A percentile compares a stretch with the other conserved stretches of the same genome.
Conservation (phyloP, 129 eudicot genomes). For the Artemisia tridentata region DNA sequence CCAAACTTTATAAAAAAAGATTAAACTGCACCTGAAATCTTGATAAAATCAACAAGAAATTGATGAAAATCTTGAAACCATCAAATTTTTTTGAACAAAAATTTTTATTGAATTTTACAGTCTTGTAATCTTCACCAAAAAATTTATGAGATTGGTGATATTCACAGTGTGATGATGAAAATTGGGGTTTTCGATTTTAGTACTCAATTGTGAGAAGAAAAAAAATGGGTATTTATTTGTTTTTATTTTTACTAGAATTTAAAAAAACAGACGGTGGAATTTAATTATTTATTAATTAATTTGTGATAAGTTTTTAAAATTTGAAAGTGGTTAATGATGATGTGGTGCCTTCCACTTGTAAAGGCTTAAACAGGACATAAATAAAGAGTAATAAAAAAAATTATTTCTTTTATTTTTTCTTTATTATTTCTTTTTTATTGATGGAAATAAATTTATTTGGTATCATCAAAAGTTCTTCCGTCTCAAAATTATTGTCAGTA, state of each 20-base stretch:
- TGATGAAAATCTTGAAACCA: constrained; percentile 21
- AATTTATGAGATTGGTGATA: background rate
- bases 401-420: too few species aligned
- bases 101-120: constrained; percentile 24
- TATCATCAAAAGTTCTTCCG: too few species aligned
- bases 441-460: background rate
- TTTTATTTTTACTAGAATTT: background rate
- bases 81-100: constrained; percentile 10
- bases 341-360: background rate
- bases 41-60: constrained; percentile 22
- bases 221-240: too few species aligned
- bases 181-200: background rate
- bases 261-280: constrained; percentile 6
- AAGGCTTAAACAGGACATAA: background rate
- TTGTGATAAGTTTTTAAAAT: background rate
- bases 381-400: background rate
- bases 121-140: background rate
- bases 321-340: background rate
- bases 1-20: constrained; percentile 4
- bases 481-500: too few species aligned
- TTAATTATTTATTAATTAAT: background rate
- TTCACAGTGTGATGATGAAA: background rate
- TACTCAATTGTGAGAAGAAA: background rate
- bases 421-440: background rate
- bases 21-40: constrained; percentile 30